Evolutionary conservation across 139 green algal genomes (phyloP).

Genomic region (Auxenochlorella pyrenoidosa): DNA sequence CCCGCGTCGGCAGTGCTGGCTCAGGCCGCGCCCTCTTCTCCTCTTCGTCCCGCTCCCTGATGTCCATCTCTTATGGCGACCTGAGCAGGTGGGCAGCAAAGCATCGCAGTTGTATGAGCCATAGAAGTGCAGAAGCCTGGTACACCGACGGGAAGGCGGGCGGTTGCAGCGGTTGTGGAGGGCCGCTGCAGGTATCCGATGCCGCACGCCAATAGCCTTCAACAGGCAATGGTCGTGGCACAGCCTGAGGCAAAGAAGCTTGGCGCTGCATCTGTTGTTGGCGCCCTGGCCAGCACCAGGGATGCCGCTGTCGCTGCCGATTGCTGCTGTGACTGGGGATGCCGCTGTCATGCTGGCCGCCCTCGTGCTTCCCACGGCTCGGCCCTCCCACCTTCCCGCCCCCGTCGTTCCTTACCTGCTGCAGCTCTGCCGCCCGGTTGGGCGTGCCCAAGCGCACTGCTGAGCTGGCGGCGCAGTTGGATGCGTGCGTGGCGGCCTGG

Average conservation of each 20-base stretch:
- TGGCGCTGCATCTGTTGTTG: neutral
- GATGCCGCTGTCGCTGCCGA: no score
- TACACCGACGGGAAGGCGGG: neutral
- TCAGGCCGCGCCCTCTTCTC: slow-evolving; percentile 2
- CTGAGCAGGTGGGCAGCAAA: slow-evolving; percentile 12
- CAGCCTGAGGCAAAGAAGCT: neutral
- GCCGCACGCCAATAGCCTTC: no score
- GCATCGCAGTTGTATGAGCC: neutral
- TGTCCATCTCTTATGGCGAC: slow-evolving; percentile 36
- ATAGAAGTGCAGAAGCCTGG: neutral
- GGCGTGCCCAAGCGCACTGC: slow-evolving; percentile 46
- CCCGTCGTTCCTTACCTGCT: no score
- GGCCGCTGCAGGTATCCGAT: neutral
- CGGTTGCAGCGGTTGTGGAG: neutral
- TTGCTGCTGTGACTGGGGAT: no score
- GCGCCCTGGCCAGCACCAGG: no score
- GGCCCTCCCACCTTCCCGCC: neutral
- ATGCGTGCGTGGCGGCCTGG: slow-evolving; percentile 26
- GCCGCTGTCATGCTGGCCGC: no score
- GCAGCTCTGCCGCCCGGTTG: slow-evolving; percentile 17
- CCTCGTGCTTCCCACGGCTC: no score
- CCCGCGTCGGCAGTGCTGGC: neutral
- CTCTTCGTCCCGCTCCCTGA: neutral
- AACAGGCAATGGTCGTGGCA: no score
- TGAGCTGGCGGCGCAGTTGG: slow-evolving; percentile 31